Evolutionary conservation across 225 moss, liverwort and hornwort genomes (phyloP).

Genomic region (Neckera pumila): DNA sequence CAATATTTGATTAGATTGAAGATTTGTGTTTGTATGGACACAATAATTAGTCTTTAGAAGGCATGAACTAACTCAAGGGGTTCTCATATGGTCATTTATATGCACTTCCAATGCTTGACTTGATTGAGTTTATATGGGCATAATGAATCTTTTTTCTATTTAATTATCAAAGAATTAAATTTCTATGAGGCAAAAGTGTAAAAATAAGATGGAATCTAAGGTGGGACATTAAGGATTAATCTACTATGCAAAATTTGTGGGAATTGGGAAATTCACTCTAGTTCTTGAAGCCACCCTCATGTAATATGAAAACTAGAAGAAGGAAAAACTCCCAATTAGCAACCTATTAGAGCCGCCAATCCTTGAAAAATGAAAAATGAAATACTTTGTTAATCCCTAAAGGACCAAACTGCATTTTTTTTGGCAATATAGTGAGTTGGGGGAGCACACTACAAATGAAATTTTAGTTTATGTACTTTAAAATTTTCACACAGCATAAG

Average conservation of each 20-base stretch:
- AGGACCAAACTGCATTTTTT: no score
- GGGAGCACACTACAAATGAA: no score
- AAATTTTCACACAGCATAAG: no score
- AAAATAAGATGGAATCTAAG: not conserved
- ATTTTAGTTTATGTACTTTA: no score
- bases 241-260: not conserved
- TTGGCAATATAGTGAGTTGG: no score
- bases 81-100: not conserved
- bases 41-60: not conserved
- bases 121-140: not conserved
- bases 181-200: not conserved
- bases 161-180: not conserved
- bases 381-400: no score
- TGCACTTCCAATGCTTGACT: not conserved
- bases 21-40: not conserved
- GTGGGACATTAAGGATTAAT: not conserved
- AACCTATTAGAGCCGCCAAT: not conserved
- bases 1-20: not conserved
- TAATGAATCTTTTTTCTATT: not conserved
- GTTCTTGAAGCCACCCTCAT: not conserved
- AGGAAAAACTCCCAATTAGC: not conserved
- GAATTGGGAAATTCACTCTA: not conserved
- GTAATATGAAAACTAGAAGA: not conserved
- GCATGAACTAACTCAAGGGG: not conserved
- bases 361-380: not conserved